Percentiles rank a stretch among this genome's conserved stretches.
Evolutionary conservation across 176 grass and related monocot genomes (phyloP).

Genomic region (Poa pratensis): DNA sequence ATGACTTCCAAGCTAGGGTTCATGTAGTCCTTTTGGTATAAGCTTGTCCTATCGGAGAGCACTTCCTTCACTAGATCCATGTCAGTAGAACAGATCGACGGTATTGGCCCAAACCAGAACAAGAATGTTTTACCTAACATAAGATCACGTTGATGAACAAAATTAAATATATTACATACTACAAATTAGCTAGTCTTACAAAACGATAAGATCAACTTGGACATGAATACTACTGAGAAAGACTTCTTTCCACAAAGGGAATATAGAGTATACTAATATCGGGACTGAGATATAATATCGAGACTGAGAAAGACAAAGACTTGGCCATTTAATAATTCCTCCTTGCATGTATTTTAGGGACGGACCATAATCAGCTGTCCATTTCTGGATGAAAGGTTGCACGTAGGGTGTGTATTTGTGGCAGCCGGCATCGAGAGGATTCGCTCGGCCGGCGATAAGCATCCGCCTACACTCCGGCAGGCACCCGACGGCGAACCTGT

Average conservation of each 20-base stretch:
- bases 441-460: slow-evolving; percentile 2
- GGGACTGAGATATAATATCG: too few relatives aligned
- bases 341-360: background rate
- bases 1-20: slow-evolving; percentile 32
- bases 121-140: slow-evolving; percentile 51
- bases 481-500: slow-evolving; percentile 51
- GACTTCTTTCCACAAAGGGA: too few relatives aligned
- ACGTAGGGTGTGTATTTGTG: slow-evolving; percentile 53
- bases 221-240: too few relatives aligned
- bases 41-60: slow-evolving; percentile 46
- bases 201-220: too few relatives aligned
- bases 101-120: slow-evolving; percentile 57
- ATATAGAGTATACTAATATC: too few relatives aligned
- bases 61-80: slow-evolving; percentile 57
- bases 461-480: slow-evolving; percentile 48
- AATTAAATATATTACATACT: too few relatives aligned
- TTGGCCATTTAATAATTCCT: too few relatives aligned
- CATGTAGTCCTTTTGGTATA: slow-evolving; percentile 46
- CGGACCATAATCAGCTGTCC: slow-evolving; percentile 46
- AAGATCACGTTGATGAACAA: too few relatives aligned
- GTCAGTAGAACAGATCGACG: slow-evolving; percentile 43
- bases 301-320: too few relatives aligned
- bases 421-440: slow-evolving; percentile 36
- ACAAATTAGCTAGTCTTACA: too few relatives aligned
- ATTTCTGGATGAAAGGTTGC: slow-evolving; percentile 46